Percentiles rank a stretch among this genome's conserved stretches.
phyloP scores from a whole-genome alignment of 2,329 filamentous ascomycete species.

The Alternaria angustiovoidea region DNA sequence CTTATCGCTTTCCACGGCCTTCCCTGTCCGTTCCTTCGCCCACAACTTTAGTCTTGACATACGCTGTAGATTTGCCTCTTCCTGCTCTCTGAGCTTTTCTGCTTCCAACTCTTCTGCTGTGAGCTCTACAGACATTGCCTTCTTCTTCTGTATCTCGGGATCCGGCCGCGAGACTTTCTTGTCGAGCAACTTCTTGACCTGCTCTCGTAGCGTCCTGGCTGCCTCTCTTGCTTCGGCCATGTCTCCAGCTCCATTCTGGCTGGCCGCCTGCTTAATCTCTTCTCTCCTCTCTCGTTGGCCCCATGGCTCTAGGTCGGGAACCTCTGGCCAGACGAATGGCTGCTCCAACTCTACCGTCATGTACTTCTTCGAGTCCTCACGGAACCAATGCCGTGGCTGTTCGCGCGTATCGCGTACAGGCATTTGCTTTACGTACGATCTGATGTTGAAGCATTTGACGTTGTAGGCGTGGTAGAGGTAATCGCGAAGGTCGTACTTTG shows the following conservation, averaged over 20 bases:
- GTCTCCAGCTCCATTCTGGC: conserved; percentile 13
- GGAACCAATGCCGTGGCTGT: conserved; percentile 66
- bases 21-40: conserved; percentile 36
- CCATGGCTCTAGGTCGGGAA: conserved; percentile 61
- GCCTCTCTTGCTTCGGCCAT: conserved; percentile 22
- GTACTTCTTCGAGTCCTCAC: conserved; percentile 79
- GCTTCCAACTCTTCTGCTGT: conserved; percentile 15
- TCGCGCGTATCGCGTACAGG: conserved; percentile 64
- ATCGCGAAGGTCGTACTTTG: conserved; percentile 95
- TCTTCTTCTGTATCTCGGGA: conserved; percentile 7
- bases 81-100: conserved; percentile 7
- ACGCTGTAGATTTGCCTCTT: conserved; percentile 36
- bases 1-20: conserved; percentile 30
- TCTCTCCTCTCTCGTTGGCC: conserved; percentile 56
- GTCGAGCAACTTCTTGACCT: conserved; percentile 37
- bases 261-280: conserved; percentile 32
- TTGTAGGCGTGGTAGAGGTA: conserved; percentile 90
- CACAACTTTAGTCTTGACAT: conserved; percentile 51
- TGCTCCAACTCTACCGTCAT: conserved; percentile 92
- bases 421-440: conserved; percentile 80
- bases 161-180: conserved; percentile 20
- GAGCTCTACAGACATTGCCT: conserved; percentile 1
- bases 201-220: conserved; percentile 32
- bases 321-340: conserved; percentile 87
- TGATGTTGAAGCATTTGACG: conserved; percentile 72